Conservation (phyloP, 2,329 filamentous ascomycete species). For the Xylaria sp. region DNA sequence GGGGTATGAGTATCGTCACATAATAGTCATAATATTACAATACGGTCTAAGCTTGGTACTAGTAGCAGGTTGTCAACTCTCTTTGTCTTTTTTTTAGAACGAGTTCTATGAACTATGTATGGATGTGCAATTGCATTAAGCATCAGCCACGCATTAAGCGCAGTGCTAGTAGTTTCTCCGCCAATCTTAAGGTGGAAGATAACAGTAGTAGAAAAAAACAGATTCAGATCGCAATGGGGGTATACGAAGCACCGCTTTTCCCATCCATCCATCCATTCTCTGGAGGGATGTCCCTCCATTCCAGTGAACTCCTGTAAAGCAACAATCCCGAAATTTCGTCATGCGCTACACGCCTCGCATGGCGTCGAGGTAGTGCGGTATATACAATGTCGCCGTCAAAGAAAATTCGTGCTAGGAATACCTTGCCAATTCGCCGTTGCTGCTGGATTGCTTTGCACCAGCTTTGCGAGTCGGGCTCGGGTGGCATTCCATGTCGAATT, state of each 20-base stretch:
- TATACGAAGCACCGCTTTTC: slow-evolving; percentile 32
- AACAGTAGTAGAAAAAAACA: background rate
- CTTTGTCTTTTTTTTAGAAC: background rate
- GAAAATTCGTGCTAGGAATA: no score
- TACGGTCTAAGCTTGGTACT: background rate
- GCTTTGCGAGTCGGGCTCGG: slow-evolving; percentile 23
- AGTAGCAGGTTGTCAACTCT: background rate
- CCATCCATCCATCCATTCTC: background rate
- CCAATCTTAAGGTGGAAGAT: background rate
- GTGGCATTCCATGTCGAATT: slow-evolving; percentile 31
- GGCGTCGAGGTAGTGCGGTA: slow-evolving; percentile 5
- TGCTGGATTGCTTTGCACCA: slow-evolving; percentile 10
- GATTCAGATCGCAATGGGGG: background rate
- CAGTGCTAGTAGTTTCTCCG: background rate
- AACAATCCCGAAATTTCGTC: background rate
- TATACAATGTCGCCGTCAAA: slow-evolving; percentile 19
- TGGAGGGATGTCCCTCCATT: slow-evolving; percentile 25
- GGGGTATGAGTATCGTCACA: background rate
- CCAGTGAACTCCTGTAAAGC: slow-evolving; percentile 28
- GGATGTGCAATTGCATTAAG: background rate
- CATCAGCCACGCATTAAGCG: background rate
- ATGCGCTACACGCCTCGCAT: slow-evolving; percentile 3
- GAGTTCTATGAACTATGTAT: background rate
- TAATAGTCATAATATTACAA: background rate
- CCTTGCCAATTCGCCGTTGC: background rate